phyloP scores from a whole-genome alignment of 2,329 filamentous ascomycete species.

The Alternaria ventricosa region DNA sequence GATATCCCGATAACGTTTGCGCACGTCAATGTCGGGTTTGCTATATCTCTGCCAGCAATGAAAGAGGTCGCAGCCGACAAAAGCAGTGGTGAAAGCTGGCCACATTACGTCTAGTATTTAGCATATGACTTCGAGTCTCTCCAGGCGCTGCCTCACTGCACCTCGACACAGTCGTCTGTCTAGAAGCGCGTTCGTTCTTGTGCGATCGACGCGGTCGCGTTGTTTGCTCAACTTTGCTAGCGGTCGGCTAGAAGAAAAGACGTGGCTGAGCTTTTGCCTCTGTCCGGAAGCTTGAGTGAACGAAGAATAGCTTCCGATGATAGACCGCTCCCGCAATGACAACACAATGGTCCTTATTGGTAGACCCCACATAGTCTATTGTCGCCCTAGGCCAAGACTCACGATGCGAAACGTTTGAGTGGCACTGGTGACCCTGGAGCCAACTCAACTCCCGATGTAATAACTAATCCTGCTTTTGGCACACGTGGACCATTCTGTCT shows the following conservation, averaged over 20 bases:
- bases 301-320: slow-evolving; percentile 1
- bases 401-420: slow-evolving; percentile 4
- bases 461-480: background rate
- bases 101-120: background rate
- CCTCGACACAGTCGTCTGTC: background rate
- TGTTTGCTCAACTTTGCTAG: slow-evolving; percentile 8
- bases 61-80: background rate
- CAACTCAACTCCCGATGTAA: slow-evolving; percentile 3
- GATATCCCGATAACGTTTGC: background rate
- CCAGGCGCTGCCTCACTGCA: background rate
- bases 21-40: background rate
- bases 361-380: background rate
- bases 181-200: background rate
- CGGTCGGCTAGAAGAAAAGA: background rate
- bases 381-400: background rate
- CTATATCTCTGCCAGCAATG: background rate
- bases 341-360: background rate
- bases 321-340: background rate
- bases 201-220: background rate
- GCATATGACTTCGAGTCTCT: background rate
- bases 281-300: background rate
- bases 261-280: background rate
- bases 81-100: too few species aligned
- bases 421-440: slow-evolving; percentile 4
- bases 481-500: background rate